These are phyloP conservation scores for Diaporthe sp. DNA, from an alignment of 2,329 filamentous ascomycete species.

Conservation along the genomic window DNA sequence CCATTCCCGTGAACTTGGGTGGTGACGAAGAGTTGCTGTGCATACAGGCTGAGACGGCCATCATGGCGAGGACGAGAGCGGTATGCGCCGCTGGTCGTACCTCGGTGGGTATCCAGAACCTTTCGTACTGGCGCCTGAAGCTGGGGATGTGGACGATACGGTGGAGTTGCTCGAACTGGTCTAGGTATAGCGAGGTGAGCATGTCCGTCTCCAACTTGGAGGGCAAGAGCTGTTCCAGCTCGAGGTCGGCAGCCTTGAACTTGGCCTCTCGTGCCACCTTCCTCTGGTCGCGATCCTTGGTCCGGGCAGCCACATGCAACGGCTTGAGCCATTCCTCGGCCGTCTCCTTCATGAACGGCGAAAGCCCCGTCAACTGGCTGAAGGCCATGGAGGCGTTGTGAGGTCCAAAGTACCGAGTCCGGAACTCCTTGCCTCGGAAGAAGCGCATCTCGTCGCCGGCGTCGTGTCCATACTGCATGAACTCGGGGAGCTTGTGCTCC, in stretches of 20 bases:
- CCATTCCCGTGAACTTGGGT: slow-evolving; percentile 70
- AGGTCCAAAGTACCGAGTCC: slow-evolving; percentile 72
- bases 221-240: slow-evolving; percentile 66
- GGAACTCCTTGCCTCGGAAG: slow-evolving; percentile 71
- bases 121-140: slow-evolving; percentile 68
- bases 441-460: slow-evolving; percentile 67
- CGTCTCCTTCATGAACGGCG: slow-evolving; percentile 74
- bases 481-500: slow-evolving; percentile 47
- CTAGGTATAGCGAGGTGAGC: slow-evolving; percentile 64
- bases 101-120: slow-evolving; percentile 65
- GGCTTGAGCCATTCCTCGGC: slow-evolving; percentile 73
- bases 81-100: slow-evolving; percentile 68
- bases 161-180: slow-evolving; percentile 69
- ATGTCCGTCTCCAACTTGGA: slow-evolving; percentile 63
- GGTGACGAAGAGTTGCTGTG: slow-evolving; percentile 61
- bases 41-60: slow-evolving; percentile 71
- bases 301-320: slow-evolving; percentile 65
- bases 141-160: slow-evolving; percentile 72
- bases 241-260: slow-evolving; percentile 62
- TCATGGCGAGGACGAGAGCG: slow-evolving; percentile 71
- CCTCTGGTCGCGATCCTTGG: slow-evolving; percentile 69
- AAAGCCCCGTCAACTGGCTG: slow-evolving; percentile 67
- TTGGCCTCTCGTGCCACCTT: slow-evolving; percentile 66
- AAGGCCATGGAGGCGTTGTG: slow-evolving; percentile 74
- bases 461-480: slow-evolving; percentile 50